These are phyloP conservation scores for Aristolochia fimbriata DNA, from an alignment of 164 flowering plant genomes.

Conservation along the genomic window DNA sequence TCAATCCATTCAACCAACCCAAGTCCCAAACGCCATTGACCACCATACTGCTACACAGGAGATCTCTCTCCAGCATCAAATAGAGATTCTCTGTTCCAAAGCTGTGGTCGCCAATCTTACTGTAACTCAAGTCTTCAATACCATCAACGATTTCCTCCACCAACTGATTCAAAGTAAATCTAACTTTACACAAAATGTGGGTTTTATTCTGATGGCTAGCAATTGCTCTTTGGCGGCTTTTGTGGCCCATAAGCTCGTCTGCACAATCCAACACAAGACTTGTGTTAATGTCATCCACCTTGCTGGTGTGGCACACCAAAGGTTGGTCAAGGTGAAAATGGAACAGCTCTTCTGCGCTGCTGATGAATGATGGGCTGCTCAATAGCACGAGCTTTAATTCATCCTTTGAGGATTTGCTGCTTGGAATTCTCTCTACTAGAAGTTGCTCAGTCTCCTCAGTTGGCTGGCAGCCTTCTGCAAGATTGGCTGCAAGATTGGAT, in stretches of 20 bases:
- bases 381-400: slow-evolving; percentile 27
- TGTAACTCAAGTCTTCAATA: slow-evolving; percentile 37
- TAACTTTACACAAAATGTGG: slow-evolving; percentile 2
- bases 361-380: slow-evolving; percentile 40
- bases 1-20: slow-evolving; percentile 48
- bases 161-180: slow-evolving; percentile 32
- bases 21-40: slow-evolving; percentile 44
- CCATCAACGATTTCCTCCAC: slow-evolving; percentile 44
- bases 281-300: slow-evolving; percentile 3
- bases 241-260: slow-evolving; percentile 40
- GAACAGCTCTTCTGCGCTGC: slow-evolving; percentile 40
- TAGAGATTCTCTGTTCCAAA: slow-evolving; percentile 21
- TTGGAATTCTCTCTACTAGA: neutral
- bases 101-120: slow-evolving; percentile 14
- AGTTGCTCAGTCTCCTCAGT: slow-evolving; percentile 17
- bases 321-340: slow-evolving; percentile 17
- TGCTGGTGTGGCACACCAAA: slow-evolving; percentile 4
- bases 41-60: slow-evolving; percentile 24
- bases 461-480: slow-evolving; percentile 8
- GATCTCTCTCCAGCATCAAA: slow-evolving; percentile 40
- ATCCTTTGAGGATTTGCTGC: slow-evolving; percentile 6
- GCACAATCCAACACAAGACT: slow-evolving; percentile 48
- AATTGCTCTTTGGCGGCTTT: slow-evolving; percentile 18
- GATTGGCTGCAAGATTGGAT: too few species aligned
- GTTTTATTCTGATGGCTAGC: slow-evolving; percentile 1